Conservation (phyloP, 1,139 yeast genomes). For the Scheffersomyces cryptocercus region DNA sequence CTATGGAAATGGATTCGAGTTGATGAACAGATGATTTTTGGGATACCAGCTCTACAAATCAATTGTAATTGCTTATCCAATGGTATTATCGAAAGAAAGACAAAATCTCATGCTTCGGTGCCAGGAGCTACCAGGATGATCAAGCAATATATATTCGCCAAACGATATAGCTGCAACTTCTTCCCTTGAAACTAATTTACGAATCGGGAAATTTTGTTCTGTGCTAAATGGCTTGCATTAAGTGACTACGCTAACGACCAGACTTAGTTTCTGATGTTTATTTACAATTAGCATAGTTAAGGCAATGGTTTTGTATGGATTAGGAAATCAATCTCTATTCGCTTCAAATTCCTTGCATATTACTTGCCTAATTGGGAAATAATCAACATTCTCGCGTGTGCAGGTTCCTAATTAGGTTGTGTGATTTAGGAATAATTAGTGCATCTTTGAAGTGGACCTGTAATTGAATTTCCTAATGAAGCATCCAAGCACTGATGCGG, state of each 20-base stretch:
- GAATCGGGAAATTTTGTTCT: neutral
- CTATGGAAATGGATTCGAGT: neutral
- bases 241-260: too few relatives aligned
- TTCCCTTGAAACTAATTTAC: neutral
- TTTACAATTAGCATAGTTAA: neutral
- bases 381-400: neutral
- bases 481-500: too few relatives aligned
- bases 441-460: too few relatives aligned
- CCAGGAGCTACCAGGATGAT: slow-evolving; percentile 1
- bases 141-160: neutral
- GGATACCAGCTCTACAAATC: too few relatives aligned
- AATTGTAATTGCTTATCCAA: too few relatives aligned
- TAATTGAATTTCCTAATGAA: too few relatives aligned
- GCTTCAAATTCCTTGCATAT: neutral
- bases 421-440: too few relatives aligned
- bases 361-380: neutral
- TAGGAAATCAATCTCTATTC: neutral
- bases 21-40: neutral
- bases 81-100: too few relatives aligned
- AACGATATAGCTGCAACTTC: too few relatives aligned
- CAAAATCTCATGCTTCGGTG: neutral
- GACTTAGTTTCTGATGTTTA: neutral
- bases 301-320: neutral
- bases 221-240: too few relatives aligned
- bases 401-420: too few relatives aligned